Conservation (phyloP, 1,284 basidiomycete species). For the Mycosarcoma mackinlayi region DNA sequence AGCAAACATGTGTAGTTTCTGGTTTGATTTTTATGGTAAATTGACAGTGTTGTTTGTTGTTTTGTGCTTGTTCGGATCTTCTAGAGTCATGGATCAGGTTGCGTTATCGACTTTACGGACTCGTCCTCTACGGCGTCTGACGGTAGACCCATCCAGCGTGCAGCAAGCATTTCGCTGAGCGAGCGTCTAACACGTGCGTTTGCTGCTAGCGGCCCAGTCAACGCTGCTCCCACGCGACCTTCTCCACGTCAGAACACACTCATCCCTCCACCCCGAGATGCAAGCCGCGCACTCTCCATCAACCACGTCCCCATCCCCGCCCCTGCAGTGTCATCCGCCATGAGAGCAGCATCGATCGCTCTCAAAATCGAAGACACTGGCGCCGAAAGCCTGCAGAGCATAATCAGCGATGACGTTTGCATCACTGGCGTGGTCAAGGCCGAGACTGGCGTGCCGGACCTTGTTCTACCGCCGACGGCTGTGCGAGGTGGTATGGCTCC, state of each 20-base stretch:
- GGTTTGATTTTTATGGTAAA: too few relatives aligned
- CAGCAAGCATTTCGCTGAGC: too few relatives aligned
- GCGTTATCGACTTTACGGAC: slow-evolving; percentile 2
- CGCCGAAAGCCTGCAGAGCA: too few relatives aligned
- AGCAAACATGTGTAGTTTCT: not conserved
- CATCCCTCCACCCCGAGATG: too few relatives aligned
- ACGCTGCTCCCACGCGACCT: not conserved
- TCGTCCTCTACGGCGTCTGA: not conserved
- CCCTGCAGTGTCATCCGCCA: not conserved
- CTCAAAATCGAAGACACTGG: not conserved
- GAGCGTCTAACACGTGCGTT: not conserved
- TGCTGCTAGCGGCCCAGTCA: not conserved
- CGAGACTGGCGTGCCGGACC: slow-evolving; percentile 2
- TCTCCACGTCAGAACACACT: not conserved
- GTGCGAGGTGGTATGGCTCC: too few relatives aligned
- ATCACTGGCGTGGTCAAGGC: slow-evolving; percentile 12
- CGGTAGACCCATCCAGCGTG: too few relatives aligned
- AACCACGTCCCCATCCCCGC: too few relatives aligned
- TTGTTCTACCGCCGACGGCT: too few relatives aligned
- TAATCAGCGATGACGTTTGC: slow-evolving; percentile 14
- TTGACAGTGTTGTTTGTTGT: not conserved
- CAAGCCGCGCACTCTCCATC: too few relatives aligned
- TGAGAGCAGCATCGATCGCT: not conserved
- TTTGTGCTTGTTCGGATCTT: too few relatives aligned
- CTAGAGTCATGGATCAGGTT: too few relatives aligned